Percentiles rank a stretch among this genome's conserved stretches.
Conservation (phyloP, 345 rosid species). For the Euphorbia lathyris region DNA sequence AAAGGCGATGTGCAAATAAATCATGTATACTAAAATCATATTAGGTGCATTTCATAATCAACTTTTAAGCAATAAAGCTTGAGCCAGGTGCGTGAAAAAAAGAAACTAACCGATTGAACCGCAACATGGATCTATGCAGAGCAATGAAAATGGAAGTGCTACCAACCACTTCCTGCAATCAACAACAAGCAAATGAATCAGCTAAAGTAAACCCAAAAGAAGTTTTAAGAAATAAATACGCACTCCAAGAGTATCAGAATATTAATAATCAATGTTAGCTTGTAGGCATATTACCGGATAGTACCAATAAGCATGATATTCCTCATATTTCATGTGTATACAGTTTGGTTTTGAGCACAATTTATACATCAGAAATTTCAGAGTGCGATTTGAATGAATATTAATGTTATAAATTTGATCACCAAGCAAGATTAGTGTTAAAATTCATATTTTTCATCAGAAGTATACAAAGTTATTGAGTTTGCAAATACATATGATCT, state of each 20-base stretch:
- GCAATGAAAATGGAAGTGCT: conserved; percentile 79
- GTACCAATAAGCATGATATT: background rate
- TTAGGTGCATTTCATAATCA: background rate
- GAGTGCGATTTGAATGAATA: too few species aligned
- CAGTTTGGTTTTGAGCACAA: background rate
- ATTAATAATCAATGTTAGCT: background rate
- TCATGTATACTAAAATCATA: background rate
- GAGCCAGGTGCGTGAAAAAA: background rate
- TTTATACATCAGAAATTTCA: background rate
- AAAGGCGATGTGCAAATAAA: too few species aligned
- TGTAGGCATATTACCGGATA: background rate
- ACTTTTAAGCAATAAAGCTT: background rate
- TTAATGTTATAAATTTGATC: too few species aligned
- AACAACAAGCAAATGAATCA: conserved; percentile 18
- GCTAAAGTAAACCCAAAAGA: background rate
- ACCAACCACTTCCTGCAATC: conserved; percentile 81
- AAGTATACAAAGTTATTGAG: background rate
- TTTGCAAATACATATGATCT: background rate
- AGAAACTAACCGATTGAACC: conserved; percentile 66
- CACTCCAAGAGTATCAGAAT: background rate
- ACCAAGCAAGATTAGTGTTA: background rate
- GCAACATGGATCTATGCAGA: conserved; percentile 78
- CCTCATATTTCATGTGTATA: background rate
- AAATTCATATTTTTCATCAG: background rate
- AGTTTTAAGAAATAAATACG: background rate